Conservation (phyloP, 2,329 filamentous ascomycete genomes). For the Xylariaceae sp. region DNA sequence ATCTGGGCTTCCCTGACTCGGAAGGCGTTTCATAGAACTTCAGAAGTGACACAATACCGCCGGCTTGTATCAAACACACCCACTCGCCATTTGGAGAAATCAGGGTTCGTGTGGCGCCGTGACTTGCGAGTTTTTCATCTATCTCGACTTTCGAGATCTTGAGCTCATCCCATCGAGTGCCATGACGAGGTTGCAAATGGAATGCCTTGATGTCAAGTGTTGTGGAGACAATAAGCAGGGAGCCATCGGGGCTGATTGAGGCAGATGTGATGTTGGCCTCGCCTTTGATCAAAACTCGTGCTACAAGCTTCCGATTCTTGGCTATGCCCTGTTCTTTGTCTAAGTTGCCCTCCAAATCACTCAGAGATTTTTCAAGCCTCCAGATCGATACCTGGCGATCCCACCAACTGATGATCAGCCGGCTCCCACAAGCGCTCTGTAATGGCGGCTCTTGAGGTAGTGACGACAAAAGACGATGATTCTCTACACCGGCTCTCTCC, state of each 20-base stretch:
- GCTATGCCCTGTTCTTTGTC: conserved; percentile 41
- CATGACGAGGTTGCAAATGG: conserved; percentile 53
- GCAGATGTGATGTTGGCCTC: conserved; percentile 81
- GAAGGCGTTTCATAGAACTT: conserved; percentile 37
- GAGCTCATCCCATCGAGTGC: conserved; percentile 55
- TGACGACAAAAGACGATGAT: conserved; percentile 77
- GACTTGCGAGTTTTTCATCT: conserved; percentile 50
- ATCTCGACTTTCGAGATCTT: conserved; percentile 68
- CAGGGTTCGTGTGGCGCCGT: conserved; percentile 65
- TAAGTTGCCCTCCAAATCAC: conserved; percentile 41
- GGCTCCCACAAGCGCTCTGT: conserved; percentile 65
- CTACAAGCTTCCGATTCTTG: conserved; percentile 61
- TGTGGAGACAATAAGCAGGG: conserved; percentile 73
- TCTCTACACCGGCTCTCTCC: conserved; percentile 69
- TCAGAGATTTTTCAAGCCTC: conserved; percentile 50
- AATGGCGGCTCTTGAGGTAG: conserved; percentile 76
- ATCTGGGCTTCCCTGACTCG: conserved; percentile 34
- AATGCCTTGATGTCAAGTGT: conserved; percentile 73
- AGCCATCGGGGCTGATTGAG: conserved; percentile 66
- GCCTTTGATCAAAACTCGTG: conserved; percentile 64
- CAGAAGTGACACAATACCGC: conserved; percentile 54
- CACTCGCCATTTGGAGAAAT: conserved; percentile 69
- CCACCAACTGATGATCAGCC: conserved; percentile 89
- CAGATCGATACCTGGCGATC: conserved; percentile 83
- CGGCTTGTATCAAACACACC: conserved; percentile 62